A percentile compares a stretch with the other conserved stretches of the same genome.
phyloP scores from a whole-genome alignment of 2,329 filamentous ascomycete genomes.

The Myriosclerotinia duriaeana region DNA sequence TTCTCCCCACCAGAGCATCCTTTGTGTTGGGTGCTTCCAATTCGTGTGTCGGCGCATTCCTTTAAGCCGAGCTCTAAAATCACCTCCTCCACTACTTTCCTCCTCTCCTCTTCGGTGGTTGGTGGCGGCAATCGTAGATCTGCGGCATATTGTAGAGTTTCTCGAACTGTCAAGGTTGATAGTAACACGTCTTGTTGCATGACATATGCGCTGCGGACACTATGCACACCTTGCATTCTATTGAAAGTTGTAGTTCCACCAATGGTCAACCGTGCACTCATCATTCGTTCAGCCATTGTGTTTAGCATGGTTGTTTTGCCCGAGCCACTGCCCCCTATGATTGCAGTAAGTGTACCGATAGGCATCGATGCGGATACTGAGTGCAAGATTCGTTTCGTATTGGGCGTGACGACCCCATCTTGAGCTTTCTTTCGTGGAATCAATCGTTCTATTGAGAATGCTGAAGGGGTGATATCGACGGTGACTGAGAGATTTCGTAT shows the following conservation, averaged over 20 bases:
- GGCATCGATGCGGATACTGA: slow-evolving; percentile 63
- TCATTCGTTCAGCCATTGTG: slow-evolving; percentile 67
- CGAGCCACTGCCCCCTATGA: slow-evolving; percentile 71
- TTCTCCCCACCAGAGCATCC: slow-evolving; percentile 81
- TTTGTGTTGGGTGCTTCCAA: slow-evolving; percentile 69
- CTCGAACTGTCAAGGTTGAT: slow-evolving; percentile 71
- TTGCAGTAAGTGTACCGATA: slow-evolving; percentile 68
- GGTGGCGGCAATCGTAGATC: slow-evolving; percentile 67
- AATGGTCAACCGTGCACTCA: slow-evolving; percentile 51
- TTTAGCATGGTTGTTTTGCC: slow-evolving; percentile 74
- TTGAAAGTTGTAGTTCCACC: slow-evolving; percentile 63
- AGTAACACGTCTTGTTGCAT: slow-evolving; percentile 76
- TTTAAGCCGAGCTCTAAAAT: slow-evolving; percentile 74
- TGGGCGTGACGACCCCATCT: slow-evolving; percentile 41
- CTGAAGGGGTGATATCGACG: slow-evolving; percentile 58
- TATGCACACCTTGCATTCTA: slow-evolving; percentile 51
- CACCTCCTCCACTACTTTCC: slow-evolving; percentile 69
- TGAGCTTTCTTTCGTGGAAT: slow-evolving; percentile 37
- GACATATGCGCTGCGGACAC: slow-evolving; percentile 65
- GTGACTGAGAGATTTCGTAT: slow-evolving; percentile 55
- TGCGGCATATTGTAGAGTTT: slow-evolving; percentile 72
- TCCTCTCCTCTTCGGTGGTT: slow-evolving; percentile 58
- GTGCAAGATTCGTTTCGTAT: slow-evolving; percentile 56
- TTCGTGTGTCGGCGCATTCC: slow-evolving; percentile 72
- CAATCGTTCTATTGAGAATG: slow-evolving; percentile 46